Evolutionary conservation across 345 rosid genomes (phyloP).

Genomic region (Eucalyptus virginea): DNA sequence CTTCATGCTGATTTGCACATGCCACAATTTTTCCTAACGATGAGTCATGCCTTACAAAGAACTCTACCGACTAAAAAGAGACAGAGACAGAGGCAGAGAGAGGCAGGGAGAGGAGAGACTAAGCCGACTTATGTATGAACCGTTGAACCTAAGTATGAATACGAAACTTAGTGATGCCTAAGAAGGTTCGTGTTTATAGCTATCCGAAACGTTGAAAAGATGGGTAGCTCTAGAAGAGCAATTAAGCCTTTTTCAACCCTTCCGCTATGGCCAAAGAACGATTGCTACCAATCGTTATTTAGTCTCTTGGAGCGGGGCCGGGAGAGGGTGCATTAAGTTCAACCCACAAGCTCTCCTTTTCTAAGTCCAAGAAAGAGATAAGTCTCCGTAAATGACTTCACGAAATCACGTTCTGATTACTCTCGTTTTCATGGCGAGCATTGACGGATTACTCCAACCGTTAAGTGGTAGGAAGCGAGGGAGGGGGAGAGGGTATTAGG

Average conservation of each 20-base stretch:
- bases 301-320: background rate
- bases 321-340: background rate
- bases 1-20: background rate
- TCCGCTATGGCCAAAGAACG: background rate
- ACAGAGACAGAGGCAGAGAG: background rate
- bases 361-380: background rate
- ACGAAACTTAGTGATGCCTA: background rate
- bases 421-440: too few relatives aligned
- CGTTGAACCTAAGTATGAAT: background rate
- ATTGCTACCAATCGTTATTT: background rate
- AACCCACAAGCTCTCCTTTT: background rate
- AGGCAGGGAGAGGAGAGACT: background rate
- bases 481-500: background rate
- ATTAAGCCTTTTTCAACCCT: background rate
- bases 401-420: background rate
- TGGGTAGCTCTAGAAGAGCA: background rate
- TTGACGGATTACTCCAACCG: too few relatives aligned
- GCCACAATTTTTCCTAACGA: background rate
- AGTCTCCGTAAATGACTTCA: background rate
- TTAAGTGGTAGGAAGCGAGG: background rate
- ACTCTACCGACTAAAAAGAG: background rate
- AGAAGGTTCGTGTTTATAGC: background rate
- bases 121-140: background rate
- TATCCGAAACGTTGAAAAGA: background rate
- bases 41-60: background rate